Conservation (phyloP, 306 rosid species). For the Malus asiatica region DNA sequence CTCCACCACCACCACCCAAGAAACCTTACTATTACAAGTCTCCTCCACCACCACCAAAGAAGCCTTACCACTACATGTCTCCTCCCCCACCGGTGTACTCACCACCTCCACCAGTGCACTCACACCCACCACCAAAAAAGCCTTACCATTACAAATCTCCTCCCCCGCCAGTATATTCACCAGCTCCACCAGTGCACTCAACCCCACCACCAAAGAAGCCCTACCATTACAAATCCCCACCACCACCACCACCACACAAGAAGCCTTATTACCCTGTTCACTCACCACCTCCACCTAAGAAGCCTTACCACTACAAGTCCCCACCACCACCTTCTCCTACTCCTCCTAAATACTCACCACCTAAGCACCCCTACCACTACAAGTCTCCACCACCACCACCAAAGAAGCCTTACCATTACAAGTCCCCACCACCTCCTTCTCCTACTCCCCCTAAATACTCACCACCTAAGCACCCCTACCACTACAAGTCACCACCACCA, state of each 20-base stretch:
- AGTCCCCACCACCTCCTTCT: conserved; percentile 15
- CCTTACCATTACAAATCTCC: not conserved
- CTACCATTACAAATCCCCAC: not conserved
- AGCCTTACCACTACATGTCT: not conserved
- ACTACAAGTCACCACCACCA: conserved; percentile 9
- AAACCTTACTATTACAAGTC: not conserved
- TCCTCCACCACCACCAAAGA: not conserved
- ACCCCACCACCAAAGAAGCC: not conserved
- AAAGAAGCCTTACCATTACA: not conserved
- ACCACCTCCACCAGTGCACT: not conserved
- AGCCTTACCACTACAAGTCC: too few species aligned
- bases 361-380: too few species aligned
- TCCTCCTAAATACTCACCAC: too few species aligned
- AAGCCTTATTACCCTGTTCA: too few species aligned
- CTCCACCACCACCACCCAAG: conserved; percentile 3
- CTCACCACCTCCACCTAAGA: too few species aligned
- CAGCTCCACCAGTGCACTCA: too few species aligned
- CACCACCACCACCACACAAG: not conserved
- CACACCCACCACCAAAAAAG: not conserved
- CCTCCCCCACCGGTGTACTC: not conserved
- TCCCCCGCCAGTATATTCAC: not conserved
- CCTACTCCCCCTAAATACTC: not conserved
- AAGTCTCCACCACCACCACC: too few species aligned
- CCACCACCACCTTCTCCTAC: too few species aligned
- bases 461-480: conserved; percentile 1